These are phyloP conservation scores for Sporothrix protearum DNA, from an alignment of 2,329 filamentous ascomycete species.

Conservation along the genomic window DNA sequence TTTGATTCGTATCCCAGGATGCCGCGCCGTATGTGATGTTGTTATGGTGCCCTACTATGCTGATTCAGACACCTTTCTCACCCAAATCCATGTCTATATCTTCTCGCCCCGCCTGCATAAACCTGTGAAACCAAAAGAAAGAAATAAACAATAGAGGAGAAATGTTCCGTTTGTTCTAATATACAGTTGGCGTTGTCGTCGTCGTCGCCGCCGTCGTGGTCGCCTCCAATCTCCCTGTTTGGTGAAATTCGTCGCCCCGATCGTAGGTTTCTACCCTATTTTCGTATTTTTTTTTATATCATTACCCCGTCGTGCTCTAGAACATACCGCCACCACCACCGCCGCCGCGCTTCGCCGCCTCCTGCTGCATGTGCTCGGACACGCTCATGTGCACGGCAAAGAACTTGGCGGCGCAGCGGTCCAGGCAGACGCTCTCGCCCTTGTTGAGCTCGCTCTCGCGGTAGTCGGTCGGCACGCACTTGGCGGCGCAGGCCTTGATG, in stretches of 20 bases:
- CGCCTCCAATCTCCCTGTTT: neutral
- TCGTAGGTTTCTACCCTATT: neutral
- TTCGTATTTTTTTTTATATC: neutral
- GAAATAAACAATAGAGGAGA: conserved; percentile 5
- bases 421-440: conserved; percentile 96
- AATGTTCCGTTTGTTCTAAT: conserved; percentile 12
- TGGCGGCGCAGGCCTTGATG: conserved; percentile 82
- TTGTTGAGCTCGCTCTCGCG: conserved; percentile 97
- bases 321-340: conserved; percentile 48
- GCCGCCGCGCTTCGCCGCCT: conserved; percentile 65
- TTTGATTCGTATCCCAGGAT: conserved; percentile 4
- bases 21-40: neutral
- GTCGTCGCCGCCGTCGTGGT: neutral
- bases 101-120: neutral
- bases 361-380: conserved; percentile 90
- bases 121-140: neutral
- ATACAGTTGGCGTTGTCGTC: conserved; percentile 3
- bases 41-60: neutral
- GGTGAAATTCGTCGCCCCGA: neutral
- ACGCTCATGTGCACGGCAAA: conserved; percentile 99
- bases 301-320: neutral
- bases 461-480: conserved; percentile 91
- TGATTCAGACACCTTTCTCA: too few species aligned
- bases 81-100: neutral
- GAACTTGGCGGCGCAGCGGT: conserved; percentile 96